A percentile compares a stretch with the other conserved stretches of the same genome.
Evolutionary conservation across 2,329 filamentous ascomycete species (phyloP).

Genomic region (Cadophora malorum): DNA sequence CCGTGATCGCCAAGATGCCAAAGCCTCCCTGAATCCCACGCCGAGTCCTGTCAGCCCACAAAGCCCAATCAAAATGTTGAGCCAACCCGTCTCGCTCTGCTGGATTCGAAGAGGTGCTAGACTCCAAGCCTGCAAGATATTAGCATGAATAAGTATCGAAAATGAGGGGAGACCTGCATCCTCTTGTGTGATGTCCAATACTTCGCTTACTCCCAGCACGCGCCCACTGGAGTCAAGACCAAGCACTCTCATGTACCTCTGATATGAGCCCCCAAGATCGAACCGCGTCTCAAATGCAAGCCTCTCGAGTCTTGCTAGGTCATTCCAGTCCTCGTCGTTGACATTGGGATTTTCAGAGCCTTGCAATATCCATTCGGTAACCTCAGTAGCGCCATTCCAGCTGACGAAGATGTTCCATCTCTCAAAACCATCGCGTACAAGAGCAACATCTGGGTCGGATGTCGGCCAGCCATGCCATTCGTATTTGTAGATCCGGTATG

Average conservation of each 20-base stretch:
- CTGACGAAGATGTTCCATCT: background rate
- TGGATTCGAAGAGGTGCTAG: conserved; percentile 34
- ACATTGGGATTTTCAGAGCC: background rate
- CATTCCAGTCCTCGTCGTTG: background rate
- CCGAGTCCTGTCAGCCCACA: conserved; percentile 21
- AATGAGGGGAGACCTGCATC: background rate
- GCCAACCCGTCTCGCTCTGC: conserved; percentile 28
- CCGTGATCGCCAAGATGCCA: conserved; percentile 5
- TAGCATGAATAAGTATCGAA: background rate
- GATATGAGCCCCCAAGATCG: too few relatives aligned
- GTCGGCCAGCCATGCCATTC: conserved; percentile 46
- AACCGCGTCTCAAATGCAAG: too few relatives aligned
- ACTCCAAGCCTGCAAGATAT: conserved; percentile 28
- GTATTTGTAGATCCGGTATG: conserved; percentile 32
- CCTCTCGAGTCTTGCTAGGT: too few relatives aligned
- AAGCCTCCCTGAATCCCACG: conserved; percentile 21
- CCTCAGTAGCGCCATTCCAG: background rate
- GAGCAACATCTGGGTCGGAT: conserved; percentile 45
- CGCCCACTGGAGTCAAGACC: too few relatives aligned
- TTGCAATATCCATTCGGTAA: background rate
- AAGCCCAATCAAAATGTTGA: conserved; percentile 24
- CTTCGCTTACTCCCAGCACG: too few relatives aligned
- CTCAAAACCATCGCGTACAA: conserved; percentile 25
- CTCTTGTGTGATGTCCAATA: too few relatives aligned
- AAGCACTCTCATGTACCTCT: too few relatives aligned